Evolutionary conservation across 352 stramenopile genomes (phyloP), one percentile per base, ranked within the genome.

Genomic region (Globisporangium nunn): DNA sequence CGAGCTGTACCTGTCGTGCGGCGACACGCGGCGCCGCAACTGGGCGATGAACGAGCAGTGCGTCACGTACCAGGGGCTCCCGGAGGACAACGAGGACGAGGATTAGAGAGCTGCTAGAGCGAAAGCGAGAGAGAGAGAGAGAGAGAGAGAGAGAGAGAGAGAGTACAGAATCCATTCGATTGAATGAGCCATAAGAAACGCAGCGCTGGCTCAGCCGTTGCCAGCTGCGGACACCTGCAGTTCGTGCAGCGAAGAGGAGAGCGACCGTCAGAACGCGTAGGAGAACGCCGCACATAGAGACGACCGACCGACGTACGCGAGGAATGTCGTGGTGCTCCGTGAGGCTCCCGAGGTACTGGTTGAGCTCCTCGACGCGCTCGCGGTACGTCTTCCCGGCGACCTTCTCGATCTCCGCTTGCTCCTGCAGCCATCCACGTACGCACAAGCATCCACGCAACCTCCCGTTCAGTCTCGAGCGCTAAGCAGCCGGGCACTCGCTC

Each of bases 291-390:
- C 33, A 41, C 48, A 49, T 8, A 41, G 49, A 41, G 18, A 18
- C 44, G 10, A 35, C 40, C 8, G 15, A 18, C 6, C 0, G 17
- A 54, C 78, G 52, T 77, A 98, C 92, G 46, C 96, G 83, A 60
- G 96, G 96, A 65, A 99, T 96, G 68, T 99, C 96, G 74, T 99
- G 98, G 64, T 98, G 94, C 76, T 99, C 96, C 1, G 96, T 99
- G 54, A 98, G 74, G 43, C 85, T 92, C 40, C 89, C 80, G 11
- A 99, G 77, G 55, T 98, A 94, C 72, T 97, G 78, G 70, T 98
- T 99, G 62, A 98, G 97, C 62, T 98, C 87, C 71, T 99, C 96
- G 10, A 99, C 91, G 52, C 89, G 75, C 64, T 97, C 82, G 56
- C 91, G 74, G 66, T 97, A 96, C 35, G 88, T 97, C 65, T 93